Evolutionary conservation across 257 asterid species (phyloP), one percentile per base, ranked within the genome.

Genomic region (Nicotiana tomentosiformis): DNA sequence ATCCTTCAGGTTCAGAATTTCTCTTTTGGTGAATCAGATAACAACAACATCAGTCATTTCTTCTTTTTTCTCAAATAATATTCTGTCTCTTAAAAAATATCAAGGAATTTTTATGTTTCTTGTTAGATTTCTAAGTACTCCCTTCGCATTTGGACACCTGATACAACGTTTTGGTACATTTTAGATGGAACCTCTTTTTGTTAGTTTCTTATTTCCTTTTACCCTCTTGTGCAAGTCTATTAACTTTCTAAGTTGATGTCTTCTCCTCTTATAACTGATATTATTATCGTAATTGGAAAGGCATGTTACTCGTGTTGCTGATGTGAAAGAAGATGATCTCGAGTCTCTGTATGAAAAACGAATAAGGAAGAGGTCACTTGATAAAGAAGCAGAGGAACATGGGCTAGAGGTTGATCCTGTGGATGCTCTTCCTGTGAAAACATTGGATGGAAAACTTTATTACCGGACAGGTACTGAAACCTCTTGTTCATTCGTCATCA

Each of bases 341-440:
- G 98, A 94, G 85, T 55, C 88, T 8, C 79, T 90, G 81, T 93
- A 94, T 60, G 98, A 93, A 95, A 87, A 86, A 81, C 90, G 97
- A 80, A 23, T 86, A 83, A 86, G 83, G 69, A 92, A 86, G 89
- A 92, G 89, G 84, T 60, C 86, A 85, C 88, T 84, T 64, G 89
- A 88, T 30, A 88, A 89, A 67, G 95, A 84, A 62, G 84, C 83
- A 90, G 96, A 88, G 68, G 87, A 83, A 77, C 81, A 78, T 83
- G 88, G 62, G 3, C 78, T 89, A 82, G 98, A 93, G 86, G 97
- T 96, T 76, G 94, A 96, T 90, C 98, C 93, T 9, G 94, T 90
- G 60, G 99, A 94, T 88, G 99, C 95, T 14, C 98, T 93, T 80
- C 99, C 99, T 3, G 92, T 94, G 78, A 94, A 93, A 84, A 90